Evolutionary conservation across 2,329 filamentous ascomycete species (phyloP).

Genomic region (Ceratocystis variospora): DNA sequence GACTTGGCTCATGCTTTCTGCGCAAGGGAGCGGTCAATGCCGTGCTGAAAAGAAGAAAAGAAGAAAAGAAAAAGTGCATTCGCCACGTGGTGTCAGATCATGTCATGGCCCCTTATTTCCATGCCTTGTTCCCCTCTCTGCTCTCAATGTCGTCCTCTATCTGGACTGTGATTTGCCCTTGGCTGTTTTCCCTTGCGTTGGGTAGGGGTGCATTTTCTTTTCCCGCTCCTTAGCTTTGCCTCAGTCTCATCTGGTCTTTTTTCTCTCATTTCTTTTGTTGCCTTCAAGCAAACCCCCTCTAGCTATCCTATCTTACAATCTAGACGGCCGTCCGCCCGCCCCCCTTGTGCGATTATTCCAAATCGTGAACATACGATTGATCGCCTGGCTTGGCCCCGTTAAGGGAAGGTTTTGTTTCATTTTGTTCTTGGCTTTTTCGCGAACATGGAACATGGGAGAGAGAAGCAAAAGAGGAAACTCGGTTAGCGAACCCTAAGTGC

Average conservation of each 20-base stretch:
- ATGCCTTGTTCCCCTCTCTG: not conserved
- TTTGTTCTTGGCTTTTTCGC: conserved; percentile 7
- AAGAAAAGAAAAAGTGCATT: not conserved
- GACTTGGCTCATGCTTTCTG: not conserved
- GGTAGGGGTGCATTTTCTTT: not conserved
- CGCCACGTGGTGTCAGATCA: conserved; percentile 4
- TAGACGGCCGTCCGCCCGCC: not conserved
- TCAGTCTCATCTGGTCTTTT: conserved; percentile 3
- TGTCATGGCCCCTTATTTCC: not conserved
- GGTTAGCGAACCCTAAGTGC: not conserved
- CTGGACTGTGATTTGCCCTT: not conserved
- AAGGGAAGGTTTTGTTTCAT: not conserved
- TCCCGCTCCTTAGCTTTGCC: not conserved
- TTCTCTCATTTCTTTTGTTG: not conserved
- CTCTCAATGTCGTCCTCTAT: not conserved
- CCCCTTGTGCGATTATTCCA: not conserved
- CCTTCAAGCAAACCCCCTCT: not conserved
- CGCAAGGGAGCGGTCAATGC: conserved; percentile 1
- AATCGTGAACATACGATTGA: not conserved
- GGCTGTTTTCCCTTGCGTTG: not conserved
- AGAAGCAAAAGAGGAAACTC: not conserved
- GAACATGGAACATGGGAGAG: not conserved
- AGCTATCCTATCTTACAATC: not conserved
- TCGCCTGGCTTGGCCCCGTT: not conserved
- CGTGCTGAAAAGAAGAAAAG: not conserved